Percentiles rank a stretch among this genome's conserved stretches.
Evolutionary conservation across 169 alveolate genomes (phyloP).

Genomic region (Theileria annulata): DNA sequence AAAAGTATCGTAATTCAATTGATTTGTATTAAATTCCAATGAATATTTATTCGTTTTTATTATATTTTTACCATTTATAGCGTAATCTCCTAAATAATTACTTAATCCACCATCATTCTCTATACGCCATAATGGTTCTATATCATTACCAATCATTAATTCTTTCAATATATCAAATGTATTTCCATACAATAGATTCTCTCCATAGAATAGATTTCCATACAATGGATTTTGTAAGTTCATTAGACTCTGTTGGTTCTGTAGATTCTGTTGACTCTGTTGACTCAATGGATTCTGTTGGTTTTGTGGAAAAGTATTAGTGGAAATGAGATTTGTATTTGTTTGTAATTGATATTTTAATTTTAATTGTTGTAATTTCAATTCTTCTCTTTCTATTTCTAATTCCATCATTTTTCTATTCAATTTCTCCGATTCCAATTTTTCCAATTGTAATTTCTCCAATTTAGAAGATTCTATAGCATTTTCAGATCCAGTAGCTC

Average conservation of each 20-base stretch:
- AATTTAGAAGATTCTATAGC: neutral
- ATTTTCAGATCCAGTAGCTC: too few relatives aligned
- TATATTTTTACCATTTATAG: conserved; percentile 18
- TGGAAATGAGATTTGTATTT: too few relatives aligned
- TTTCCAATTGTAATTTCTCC: neutral
- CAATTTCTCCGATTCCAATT: neutral
- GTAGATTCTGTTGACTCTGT: too few relatives aligned
- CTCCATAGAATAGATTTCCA: too few relatives aligned
- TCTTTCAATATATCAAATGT: neutral
- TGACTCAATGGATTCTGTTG: too few relatives aligned
- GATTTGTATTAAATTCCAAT: conserved; percentile 9
- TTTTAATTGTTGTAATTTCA: neutral
- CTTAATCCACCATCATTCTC: conserved; percentile 56
- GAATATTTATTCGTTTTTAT: conserved; percentile 28
- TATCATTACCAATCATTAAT: neutral
- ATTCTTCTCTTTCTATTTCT: neutral
- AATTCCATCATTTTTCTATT: neutral
- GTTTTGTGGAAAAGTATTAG: too few relatives aligned
- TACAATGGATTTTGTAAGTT: too few relatives aligned
- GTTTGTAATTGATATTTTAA: neutral
- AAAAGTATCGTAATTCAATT: neutral
- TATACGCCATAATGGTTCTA: conserved; percentile 54
- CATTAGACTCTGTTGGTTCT: too few relatives aligned
- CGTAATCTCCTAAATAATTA: conserved; percentile 34
- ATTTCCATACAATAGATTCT: too few relatives aligned